Percentiles rank a stretch among this genome's conserved stretches.
These are phyloP conservation scores for Begonia fuchsioides DNA, from an alignment of 306 rosid species.

Conservation along the genomic window DNA sequence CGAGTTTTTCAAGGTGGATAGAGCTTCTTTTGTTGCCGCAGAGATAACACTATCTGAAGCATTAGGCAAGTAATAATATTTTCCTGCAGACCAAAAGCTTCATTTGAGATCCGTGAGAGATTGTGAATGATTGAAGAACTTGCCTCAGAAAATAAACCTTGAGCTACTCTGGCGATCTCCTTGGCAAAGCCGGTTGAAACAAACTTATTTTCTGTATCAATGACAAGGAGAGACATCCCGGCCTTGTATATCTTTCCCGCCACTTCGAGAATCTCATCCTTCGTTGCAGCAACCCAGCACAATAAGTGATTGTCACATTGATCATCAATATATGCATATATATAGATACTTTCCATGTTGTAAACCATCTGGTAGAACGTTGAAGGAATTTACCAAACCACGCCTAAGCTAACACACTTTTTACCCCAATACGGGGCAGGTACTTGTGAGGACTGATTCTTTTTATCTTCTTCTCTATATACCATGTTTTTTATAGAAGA, in stretches of 20 bases:
- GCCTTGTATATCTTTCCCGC: constrained; percentile 91
- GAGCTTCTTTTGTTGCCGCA: constrained; percentile 71
- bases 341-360: too few relatives aligned
- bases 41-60: constrained; percentile 91
- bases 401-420: too few relatives aligned
- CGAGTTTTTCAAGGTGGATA: constrained; percentile 61
- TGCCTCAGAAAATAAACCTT: constrained; percentile 44
- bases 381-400: too few relatives aligned
- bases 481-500: too few relatives aligned
- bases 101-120: constrained; percentile 9
- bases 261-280: constrained; percentile 97
- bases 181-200: constrained; percentile 96
- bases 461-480: too few relatives aligned
- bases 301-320: too few relatives aligned
- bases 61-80: constrained; percentile 89
- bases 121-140: constrained; percentile 9
- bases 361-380: too few relatives aligned
- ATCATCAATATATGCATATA: too few relatives aligned
- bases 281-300: constrained; percentile 1
- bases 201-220: constrained; percentile 93
- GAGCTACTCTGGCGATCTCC: constrained; percentile 96
- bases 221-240: constrained; percentile 94
- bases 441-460: too few relatives aligned
- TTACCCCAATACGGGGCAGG: too few relatives aligned
- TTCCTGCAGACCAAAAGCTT: constrained; percentile 39